These are phyloP conservation scores for Singerocomus rubriflavus DNA, from an alignment of 1,284 basidiomycete genomes.

Conservation along the genomic window DNA sequence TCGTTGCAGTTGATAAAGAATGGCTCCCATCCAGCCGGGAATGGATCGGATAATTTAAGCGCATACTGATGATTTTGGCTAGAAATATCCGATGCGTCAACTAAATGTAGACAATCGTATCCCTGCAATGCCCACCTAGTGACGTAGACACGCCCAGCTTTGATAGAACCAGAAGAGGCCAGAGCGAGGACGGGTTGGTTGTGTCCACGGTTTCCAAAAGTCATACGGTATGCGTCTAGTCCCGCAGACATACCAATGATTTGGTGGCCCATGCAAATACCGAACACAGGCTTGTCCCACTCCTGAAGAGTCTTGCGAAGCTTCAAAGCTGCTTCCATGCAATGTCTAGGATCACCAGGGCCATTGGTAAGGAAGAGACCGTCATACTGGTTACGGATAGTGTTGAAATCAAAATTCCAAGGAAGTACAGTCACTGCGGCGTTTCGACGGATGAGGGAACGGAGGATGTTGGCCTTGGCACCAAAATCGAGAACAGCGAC, in stretches of 20 bases:
- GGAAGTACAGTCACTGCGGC: constrained; percentile 94
- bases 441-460: constrained; percentile 86
- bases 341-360: constrained; percentile 90
- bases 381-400: constrained; percentile 86
- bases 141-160: constrained; percentile 95
- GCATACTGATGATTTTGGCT: constrained; percentile 97
- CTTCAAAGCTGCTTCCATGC: constrained; percentile 81
- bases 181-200: constrained; percentile 98
- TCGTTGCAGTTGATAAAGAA: constrained; percentile 99
- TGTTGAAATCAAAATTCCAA: constrained; percentile 97
- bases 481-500: constrained; percentile 98
- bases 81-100: constrained; percentile 6
- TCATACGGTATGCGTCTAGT: constrained; percentile 95
- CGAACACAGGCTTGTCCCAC: constrained; percentile 94
- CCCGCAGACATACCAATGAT: constrained; percentile 97
- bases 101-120: neutral
- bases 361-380: constrained; percentile 97
- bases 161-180: constrained; percentile 87
- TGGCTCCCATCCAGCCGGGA: constrained; percentile 93
- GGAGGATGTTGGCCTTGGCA: constrained; percentile 95
- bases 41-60: constrained; percentile 86
- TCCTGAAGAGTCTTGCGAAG: constrained; percentile 80
- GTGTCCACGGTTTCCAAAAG: constrained; percentile 98
- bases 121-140: constrained; percentile 60
- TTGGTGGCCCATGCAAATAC: constrained; percentile 99